Evolutionary conservation across 164 flowering plant genomes (phyloP).

Genomic region (Paratinospora sagittata): DNA sequence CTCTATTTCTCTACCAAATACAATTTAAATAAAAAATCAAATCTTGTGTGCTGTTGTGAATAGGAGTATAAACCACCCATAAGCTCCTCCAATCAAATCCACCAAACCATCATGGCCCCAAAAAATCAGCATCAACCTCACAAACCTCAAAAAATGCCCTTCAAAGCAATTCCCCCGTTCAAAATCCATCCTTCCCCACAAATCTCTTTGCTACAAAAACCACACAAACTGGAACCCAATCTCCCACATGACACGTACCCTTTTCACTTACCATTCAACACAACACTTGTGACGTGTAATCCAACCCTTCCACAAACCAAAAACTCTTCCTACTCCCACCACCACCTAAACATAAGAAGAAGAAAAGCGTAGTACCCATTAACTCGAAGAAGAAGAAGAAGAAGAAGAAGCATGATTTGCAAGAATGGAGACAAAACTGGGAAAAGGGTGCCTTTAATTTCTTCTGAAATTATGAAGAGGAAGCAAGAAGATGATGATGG

Average conservation of each 20-base stretch:
- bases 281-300: conserved; percentile 26
- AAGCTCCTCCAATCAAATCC: not conserved
- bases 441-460: not conserved
- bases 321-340: too few relatives aligned
- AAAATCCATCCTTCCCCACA: not conserved
- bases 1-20: not conserved
- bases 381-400: not conserved
- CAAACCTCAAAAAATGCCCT: not conserved
- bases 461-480: conserved; percentile 7
- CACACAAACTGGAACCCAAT: conserved; percentile 22
- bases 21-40: not conserved
- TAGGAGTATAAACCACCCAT: not conserved
- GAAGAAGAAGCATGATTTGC: not conserved
- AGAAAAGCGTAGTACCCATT: too few relatives aligned
- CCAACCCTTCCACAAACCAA: conserved; percentile 22
- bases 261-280: conserved; percentile 27
- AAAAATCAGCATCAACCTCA: conserved; percentile 14
- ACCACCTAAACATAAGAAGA: conserved; percentile 6
- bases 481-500: not conserved
- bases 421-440: too few relatives aligned
- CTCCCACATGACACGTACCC: conserved; percentile 22
- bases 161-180: not conserved
- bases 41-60: not conserved
- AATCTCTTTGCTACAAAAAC: conserved; percentile 3
- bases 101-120: not conserved